Base-by-base conservation (phyloP, 2,329 filamentous ascomycete genomes). In the Chalaropsis ovoidea region DNA sequence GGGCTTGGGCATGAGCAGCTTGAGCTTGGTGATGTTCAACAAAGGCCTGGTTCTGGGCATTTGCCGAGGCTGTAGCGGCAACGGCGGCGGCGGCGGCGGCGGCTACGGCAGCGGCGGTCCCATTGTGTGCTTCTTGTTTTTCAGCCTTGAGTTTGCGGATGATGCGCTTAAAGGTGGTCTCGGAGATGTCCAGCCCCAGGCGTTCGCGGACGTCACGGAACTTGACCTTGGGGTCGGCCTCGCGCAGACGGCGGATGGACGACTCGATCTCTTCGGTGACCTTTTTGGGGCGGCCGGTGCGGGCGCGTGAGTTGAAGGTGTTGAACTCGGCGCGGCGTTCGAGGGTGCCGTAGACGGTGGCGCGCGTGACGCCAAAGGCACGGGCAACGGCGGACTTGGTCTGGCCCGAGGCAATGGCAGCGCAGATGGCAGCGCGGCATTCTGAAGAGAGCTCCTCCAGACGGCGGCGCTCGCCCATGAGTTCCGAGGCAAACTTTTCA, bases 311-410 rank as follows among this genome's bases (percentile, higher is more conserved):
- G 41, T 56, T 64, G 19, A 68, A 68, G 5, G 67, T 68, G 41
- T 67, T 66, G 54, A 64, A 66, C 42, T 68, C 67, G 8, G 64
- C 64, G 35, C 65, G 64, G 15, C 67, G 61, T 27, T 65, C 62
- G 35, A 68, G 61, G 7, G 67, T 68, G 15, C 67, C 67, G 47
- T 68, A 66, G 22, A 68, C 67, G 10, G 67, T 68, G 15, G 64
- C 67, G 27, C 67, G 67, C 31, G 67, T 68, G 19, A 68, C 67
- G 13, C 67, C 67, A 62, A 68, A 68, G 10, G 67, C 67, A 49
- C 67, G 67, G 11, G 67, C 67, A 8, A 68, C 67, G n/a, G 67
- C 65, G 13, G 67, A 64, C 49, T 68, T 68, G 22, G 61, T 64
- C 49, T 68, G 61, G 5, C 67, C 67, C 17, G 67, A 52, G 35